These are phyloP conservation scores for Udeniomyces megalosporus DNA, from an alignment of 768 basidiomycete species.

Conservation along the genomic window DNA sequence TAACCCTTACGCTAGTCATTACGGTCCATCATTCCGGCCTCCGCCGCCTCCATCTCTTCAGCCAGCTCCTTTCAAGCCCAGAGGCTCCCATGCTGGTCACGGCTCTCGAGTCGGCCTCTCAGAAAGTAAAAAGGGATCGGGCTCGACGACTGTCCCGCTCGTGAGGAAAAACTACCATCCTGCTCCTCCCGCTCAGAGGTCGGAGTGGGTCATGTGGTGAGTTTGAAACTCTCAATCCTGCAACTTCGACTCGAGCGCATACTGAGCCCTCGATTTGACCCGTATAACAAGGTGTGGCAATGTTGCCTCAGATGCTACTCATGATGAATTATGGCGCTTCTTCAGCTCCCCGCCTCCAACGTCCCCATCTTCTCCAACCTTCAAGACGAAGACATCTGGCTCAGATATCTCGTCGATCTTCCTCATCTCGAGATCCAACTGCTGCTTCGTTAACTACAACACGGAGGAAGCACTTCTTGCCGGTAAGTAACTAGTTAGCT, in stretches of 20 bases:
- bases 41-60: background rate
- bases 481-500: too few relatives aligned
- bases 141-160: background rate
- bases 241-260: background rate
- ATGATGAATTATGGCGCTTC: constrained; percentile 73
- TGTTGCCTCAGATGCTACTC: constrained; percentile 42
- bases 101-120: too few relatives aligned
- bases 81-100: too few relatives aligned
- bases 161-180: constrained; percentile 12
- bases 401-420: constrained; percentile 67
- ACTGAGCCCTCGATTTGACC: background rate
- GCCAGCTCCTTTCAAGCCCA: too few relatives aligned
- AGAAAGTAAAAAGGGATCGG: too few relatives aligned
- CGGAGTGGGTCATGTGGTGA: constrained; percentile 5
- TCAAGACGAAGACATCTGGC: background rate
- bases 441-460: constrained; percentile 82
- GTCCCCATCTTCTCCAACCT: background rate
- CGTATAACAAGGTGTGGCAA: background rate
- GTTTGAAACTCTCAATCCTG: background rate
- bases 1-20: too few relatives aligned
- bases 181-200: background rate
- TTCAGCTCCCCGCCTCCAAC: constrained; percentile 38
- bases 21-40: too few relatives aligned
- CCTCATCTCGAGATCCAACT: constrained; percentile 84
- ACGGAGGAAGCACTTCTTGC: constrained; percentile 39